These are phyloP conservation scores for Auxenochlorella pyrenoidosa DNA, from an alignment of 139 green algal species.

Conservation along the genomic window DNA sequence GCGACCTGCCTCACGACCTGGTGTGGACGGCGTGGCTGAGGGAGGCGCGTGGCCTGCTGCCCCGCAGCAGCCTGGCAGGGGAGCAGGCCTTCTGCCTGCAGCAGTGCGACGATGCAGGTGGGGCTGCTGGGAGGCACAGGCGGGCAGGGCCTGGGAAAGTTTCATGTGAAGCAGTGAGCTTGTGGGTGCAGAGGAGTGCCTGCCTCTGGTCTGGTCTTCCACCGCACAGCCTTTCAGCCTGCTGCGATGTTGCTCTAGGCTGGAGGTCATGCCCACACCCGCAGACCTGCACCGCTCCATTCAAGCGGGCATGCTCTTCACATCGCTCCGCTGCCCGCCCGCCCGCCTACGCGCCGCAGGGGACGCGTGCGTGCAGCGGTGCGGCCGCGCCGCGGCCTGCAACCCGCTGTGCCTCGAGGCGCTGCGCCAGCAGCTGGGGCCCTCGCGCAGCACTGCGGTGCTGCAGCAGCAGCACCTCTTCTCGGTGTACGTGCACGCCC, in stretches of 20 bases:
- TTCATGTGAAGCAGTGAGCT: neutral
- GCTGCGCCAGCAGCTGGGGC: neutral
- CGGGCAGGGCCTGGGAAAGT: neutral
- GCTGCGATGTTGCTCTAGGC: no score
- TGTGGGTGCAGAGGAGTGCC: no score
- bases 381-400: constrained; percentile 26
- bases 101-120: constrained; percentile 23
- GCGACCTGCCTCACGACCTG: constrained; percentile 7
- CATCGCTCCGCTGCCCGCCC: neutral
- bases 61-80: neutral
- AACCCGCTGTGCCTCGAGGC: constrained; percentile 27
- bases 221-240: no score
- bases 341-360: neutral
- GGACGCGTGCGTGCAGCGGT: neutral
- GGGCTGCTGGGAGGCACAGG: neutral
- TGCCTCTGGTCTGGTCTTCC: no score
- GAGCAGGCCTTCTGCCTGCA: constrained; percentile 24
- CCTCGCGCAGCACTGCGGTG: neutral
- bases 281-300: no score
- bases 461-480: constrained; percentile 55
- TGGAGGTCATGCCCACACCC: no score
- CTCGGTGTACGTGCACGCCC: constrained; percentile 54
- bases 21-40: constrained; percentile 30
- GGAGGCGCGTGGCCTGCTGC: constrained; percentile 24
- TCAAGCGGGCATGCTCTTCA: neutral